phyloP scores from a whole-genome alignment of 768 basidiomycete genomes.

The Tubosaeta sp. region DNA sequence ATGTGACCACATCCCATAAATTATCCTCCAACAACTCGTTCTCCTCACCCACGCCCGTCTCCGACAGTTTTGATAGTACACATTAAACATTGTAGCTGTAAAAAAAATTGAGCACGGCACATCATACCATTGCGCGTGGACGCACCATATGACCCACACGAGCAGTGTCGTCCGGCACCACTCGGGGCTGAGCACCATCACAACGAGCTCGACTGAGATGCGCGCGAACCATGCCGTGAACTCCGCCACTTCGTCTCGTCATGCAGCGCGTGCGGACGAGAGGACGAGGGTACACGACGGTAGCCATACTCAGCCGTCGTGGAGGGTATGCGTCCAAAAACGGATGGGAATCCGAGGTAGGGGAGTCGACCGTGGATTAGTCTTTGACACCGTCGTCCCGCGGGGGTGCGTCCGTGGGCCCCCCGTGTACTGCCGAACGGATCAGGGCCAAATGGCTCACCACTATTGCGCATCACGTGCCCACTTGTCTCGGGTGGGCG shows the following conservation, averaged over 20 bases:
- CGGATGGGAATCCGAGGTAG: too few relatives aligned
- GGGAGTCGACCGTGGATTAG: too few relatives aligned
- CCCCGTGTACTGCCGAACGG: slow-evolving; percentile 10
- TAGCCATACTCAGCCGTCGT: slow-evolving; percentile 20
- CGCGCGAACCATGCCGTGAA: slow-evolving; percentile 16
- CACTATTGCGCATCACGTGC: background rate
- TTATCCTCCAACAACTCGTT: slow-evolving; percentile 53
- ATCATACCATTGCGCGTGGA: slow-evolving; percentile 20
- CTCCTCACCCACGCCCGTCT: slow-evolving; percentile 36
- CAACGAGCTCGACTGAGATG: slow-evolving; percentile 49
- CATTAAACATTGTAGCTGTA: slow-evolving; percentile 88
- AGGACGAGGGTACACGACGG: slow-evolving; percentile 21
- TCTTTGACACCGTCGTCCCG: background rate
- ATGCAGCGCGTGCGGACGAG: too few relatives aligned
- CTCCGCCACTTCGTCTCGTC: slow-evolving; percentile 18
- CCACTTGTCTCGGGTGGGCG: slow-evolving; percentile 15
- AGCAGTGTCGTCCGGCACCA: slow-evolving; percentile 75
- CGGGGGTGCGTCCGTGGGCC: slow-evolving; percentile 15
- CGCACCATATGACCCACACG: slow-evolving; percentile 76
- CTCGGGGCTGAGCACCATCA: slow-evolving; percentile 76
- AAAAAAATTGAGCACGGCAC: too few relatives aligned
- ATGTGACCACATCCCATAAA: slow-evolving; percentile 77
- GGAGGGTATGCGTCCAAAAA: slow-evolving; percentile 25
- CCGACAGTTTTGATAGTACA: slow-evolving; percentile 80
- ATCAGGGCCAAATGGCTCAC: too few relatives aligned